A percentile compares a stretch with the other conserved stretches of the same genome.
phyloP scores from a whole-genome alignment of 306 rosid genomes.

The Prunus dulcis region DNA sequence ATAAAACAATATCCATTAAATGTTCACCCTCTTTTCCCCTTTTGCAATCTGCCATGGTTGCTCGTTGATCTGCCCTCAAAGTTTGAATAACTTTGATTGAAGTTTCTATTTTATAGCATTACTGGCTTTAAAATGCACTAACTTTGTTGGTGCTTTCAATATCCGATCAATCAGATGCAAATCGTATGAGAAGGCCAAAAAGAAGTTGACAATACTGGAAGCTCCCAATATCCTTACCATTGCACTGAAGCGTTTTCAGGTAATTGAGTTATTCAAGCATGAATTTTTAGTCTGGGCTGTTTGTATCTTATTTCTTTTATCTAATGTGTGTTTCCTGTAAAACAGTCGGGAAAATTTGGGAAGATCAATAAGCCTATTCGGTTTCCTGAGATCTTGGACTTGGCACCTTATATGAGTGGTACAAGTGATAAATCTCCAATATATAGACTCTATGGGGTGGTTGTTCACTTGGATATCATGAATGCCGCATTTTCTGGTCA shows the following conservation, averaged over 20 bases:
- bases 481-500: conserved; percentile 96
- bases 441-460: conserved; percentile 82
- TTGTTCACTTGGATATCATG: conserved; percentile 92
- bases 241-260: conserved; percentile 98
- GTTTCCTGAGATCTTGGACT: conserved; percentile 77
- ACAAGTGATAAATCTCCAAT: conserved; percentile 86
- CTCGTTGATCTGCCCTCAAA: neutral
- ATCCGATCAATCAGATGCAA: conserved; percentile 65
- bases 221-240: conserved; percentile 95
- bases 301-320: conserved; percentile 6
- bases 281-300: conserved; percentile 4
- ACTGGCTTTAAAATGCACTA: neutral
- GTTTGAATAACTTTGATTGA: neutral
- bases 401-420: conserved; percentile 88
- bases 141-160: neutral
- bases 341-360: conserved; percentile 94
- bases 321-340: neutral
- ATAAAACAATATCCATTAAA: too few species aligned
- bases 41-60: neutral
- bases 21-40: neutral
- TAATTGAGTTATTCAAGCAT: conserved; percentile 25
- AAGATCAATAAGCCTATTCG: conserved; percentile 87
- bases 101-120: neutral
- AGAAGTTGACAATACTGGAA: conserved; percentile 82
- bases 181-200: conserved; percentile 94